These are phyloP conservation scores for Arthromyces matolae DNA, from an alignment of 768 basidiomycete species.

Conservation along the genomic window DNA sequence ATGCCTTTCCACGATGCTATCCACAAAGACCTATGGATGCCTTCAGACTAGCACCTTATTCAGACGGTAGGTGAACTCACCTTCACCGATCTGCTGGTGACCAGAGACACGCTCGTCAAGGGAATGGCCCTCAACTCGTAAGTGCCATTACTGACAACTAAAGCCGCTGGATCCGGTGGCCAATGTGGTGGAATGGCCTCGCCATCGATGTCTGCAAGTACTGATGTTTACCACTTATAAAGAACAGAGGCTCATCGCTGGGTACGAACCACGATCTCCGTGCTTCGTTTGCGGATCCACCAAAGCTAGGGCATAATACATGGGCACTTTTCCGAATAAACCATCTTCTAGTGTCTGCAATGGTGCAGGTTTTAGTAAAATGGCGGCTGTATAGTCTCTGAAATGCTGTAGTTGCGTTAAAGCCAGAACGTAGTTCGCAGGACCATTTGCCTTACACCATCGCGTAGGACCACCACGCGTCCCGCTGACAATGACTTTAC, in stretches of 20 bases:
- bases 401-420: constrained; percentile 61
- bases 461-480: constrained; percentile 78
- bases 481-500: constrained; percentile 67
- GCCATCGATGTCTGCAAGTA: constrained; percentile 50
- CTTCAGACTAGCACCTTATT: background rate
- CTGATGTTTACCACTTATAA: background rate
- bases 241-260: no score
- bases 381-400: constrained; percentile 59
- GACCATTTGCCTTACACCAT: constrained; percentile 58
- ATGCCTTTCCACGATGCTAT: constrained; percentile 63
- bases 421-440: no score
- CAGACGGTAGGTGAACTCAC: constrained; percentile 29
- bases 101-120: constrained; percentile 68
- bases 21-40: constrained; percentile 60
- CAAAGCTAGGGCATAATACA: constrained; percentile 69
- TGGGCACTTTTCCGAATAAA: constrained; percentile 44
- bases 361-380: constrained; percentile 66
- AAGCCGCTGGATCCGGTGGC: constrained; percentile 55
- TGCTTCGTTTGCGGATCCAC: constrained; percentile 62
- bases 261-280: constrained; percentile 47
- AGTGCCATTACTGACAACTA: constrained; percentile 46
- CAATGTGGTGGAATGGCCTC: constrained; percentile 69
- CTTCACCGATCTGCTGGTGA: constrained; percentile 72
- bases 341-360: constrained; percentile 41
- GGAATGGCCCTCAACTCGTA: constrained; percentile 70